These are phyloP conservation scores for Hyaloperonospora arabidopsidis DNA, from an alignment of 352 stramenopile species.

Conservation along the genomic window DNA sequence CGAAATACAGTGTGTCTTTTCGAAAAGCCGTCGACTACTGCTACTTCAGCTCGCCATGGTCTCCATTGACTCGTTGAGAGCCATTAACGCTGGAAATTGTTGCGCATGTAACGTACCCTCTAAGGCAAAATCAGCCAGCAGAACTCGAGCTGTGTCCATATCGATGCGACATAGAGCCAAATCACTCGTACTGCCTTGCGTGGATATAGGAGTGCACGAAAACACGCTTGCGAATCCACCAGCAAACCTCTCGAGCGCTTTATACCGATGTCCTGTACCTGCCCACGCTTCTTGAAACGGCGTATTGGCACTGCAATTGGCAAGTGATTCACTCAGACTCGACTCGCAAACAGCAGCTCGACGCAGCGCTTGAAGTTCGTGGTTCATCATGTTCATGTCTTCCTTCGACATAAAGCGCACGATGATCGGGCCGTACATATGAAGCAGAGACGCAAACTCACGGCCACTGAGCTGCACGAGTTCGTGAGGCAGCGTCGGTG, in stretches of 20 bases:
- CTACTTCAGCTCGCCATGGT: too few relatives aligned
- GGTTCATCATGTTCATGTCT: slow-evolving; percentile 28
- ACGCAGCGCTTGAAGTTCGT: slow-evolving; percentile 28
- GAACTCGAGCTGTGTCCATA: slow-evolving; percentile 19
- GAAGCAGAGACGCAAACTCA: slow-evolving; percentile 40
- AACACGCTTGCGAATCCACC: slow-evolving; percentile 49
- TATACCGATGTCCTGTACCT: slow-evolving; percentile 31
- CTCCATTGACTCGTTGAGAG: slow-evolving; percentile 15
- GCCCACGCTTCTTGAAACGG: slow-evolving; percentile 43
- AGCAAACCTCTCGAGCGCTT: slow-evolving; percentile 45
- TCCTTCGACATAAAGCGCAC: slow-evolving; percentile 24
- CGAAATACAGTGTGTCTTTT: too few relatives aligned
- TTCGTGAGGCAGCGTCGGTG: slow-evolving; percentile 44
- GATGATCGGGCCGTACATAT: slow-evolving; percentile 25
- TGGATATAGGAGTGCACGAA: slow-evolving; percentile 7
- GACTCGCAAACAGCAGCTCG: slow-evolving; percentile 20
- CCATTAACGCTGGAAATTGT: slow-evolving; percentile 32
- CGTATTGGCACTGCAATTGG: slow-evolving; percentile 18
- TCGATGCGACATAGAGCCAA: slow-evolving; percentile 20
- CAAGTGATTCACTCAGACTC: slow-evolving; percentile 15
- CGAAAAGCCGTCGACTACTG: too few relatives aligned
- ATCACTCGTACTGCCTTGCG: slow-evolving; percentile 10
- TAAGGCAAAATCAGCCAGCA: slow-evolving; percentile 29
- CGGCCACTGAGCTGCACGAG: slow-evolving; percentile 34
- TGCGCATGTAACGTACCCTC: slow-evolving; percentile 42